phyloP scores from a whole-genome alignment of 345 rosid species.

The Erucastrum elatum region DNA sequence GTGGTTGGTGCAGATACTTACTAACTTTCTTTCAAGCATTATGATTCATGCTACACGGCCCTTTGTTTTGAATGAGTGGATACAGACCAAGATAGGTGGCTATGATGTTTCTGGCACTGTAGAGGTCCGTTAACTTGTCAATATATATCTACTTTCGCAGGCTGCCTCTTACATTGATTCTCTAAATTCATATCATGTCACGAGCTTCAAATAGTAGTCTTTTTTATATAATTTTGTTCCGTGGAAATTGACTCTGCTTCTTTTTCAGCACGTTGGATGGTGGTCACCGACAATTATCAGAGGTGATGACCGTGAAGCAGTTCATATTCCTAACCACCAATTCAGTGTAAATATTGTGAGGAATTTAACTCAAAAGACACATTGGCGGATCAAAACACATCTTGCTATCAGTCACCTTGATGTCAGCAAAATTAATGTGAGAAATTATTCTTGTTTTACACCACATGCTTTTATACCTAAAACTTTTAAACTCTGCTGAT shows the following conservation, averaged over 20 bases:
- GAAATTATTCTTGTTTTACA: conserved; percentile 36
- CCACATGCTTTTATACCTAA: neutral
- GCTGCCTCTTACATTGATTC: neutral
- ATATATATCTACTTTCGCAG: neutral
- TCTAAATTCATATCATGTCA: neutral
- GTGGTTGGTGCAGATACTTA: conserved; percentile 68
- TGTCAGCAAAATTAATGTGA: conserved; percentile 76
- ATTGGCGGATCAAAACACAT: conserved; percentile 95
- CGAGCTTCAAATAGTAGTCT: conserved; percentile 2
- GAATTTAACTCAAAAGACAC: conserved; percentile 91
- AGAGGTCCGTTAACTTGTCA: conserved; percentile 61
- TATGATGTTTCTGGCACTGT: conserved; percentile 99
- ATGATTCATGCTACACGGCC: conserved; percentile 96
- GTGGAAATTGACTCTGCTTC: conserved; percentile 11
- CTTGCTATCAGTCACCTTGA: conserved; percentile 92
- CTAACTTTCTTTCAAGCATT: conserved; percentile 87
- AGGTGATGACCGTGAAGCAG: conserved; percentile 96
- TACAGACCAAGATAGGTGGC: conserved; percentile 92
- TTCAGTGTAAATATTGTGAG: conserved; percentile 85
- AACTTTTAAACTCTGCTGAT: neutral
- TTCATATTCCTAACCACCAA: conserved; percentile 95
- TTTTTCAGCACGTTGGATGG: conserved; percentile 86
- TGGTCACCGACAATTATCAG: conserved; percentile 97
- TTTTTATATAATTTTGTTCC: conserved; percentile 2
- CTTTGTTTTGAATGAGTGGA: conserved; percentile 87